Evolutionary conservation across 495 filamentous ascomycete species (phyloP), one percentile per base, ranked within the genome.

Genomic region (Cercophora samala): DNA sequence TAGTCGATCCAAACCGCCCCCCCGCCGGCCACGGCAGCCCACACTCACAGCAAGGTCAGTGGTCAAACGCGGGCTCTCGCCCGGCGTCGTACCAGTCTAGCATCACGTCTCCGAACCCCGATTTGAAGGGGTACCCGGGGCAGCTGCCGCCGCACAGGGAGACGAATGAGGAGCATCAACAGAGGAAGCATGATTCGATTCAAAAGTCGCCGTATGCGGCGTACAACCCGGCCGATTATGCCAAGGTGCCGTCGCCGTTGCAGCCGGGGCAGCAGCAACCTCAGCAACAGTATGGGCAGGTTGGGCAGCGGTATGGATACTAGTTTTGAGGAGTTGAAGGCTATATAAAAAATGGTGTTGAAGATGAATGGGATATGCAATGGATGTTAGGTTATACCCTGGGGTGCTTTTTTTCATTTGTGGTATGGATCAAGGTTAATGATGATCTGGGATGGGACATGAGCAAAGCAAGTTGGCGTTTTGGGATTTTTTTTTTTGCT

Each of bases 191-290:
- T 11, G 68, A 72, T 51, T 26, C 63, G 64, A n/a, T 46, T 17
- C 74, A 68, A 17, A 66, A 68, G 1, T 67, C 71, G n/a, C 74
- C 66, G 15, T 72, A 67, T 18, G 74, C 75, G 3, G 72, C 72
- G 1, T 83, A 83, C 63, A 83, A 82, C 63, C 80, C 81, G 8
- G 76, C 78, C 1, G 79, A 83, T 65, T 83, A 81, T 23, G 78
- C 75, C 11, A 75, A 76, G 63, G 54, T 68, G 18, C 53, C 56
- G 15, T 64, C 64, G n/a, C n/a, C 15, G 15, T n/a, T 37, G 3
- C 68, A 69, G 22, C 51, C 32, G 13, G 54, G 60, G 13, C 71
- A 56, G 53, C 53, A 56, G 22, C 53, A 56, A 1, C 53, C 21
- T 0, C 53, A 56, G 53, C n/a, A 56, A 19, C 4, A 17, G 4